phyloP scores from a whole-genome alignment of 805 yeast genomes.

The Myxozyma geophila region DNA sequence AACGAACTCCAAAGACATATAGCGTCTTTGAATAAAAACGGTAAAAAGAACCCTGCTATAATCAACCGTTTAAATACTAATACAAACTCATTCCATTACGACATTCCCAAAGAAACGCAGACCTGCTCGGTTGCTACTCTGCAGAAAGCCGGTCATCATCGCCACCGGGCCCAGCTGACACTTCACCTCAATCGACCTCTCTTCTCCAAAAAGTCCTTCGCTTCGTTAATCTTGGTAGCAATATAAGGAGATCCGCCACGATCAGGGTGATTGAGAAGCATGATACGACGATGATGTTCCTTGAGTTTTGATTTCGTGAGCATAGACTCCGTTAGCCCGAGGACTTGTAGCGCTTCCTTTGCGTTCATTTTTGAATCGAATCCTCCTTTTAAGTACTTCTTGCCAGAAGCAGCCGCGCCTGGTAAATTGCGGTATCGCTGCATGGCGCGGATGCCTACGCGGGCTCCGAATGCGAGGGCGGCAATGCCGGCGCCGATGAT shows the following conservation, averaged over 20 bases:
- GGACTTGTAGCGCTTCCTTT: constrained; percentile 38
- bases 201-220: constrained; percentile 77
- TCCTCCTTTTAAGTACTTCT: constrained; percentile 80
- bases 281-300: constrained; percentile 71
- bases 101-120: not conserved
- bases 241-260: constrained; percentile 82
- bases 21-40: not conserved
- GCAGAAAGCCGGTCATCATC: not conserved
- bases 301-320: constrained; percentile 54
- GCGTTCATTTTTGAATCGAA: constrained; percentile 70
- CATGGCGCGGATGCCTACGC: constrained; percentile 36
- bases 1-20: not conserved
- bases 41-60: not conserved
- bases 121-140: no score
- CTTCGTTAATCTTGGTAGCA: constrained; percentile 85
- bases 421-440: constrained; percentile 30
- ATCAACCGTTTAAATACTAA: not conserved
- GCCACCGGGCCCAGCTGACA: not conserved
- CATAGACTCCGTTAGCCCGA: constrained; percentile 44
- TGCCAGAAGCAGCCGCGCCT: constrained; percentile 36
- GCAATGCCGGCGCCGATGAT: constrained; percentile 39
- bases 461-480: constrained; percentile 37
- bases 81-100: not conserved
- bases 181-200: constrained; percentile 22
- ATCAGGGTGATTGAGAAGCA: constrained; percentile 87